A percentile compares a stretch with the other conserved stretches of the same genome.
Conservation (phyloP, 2,329 filamentous ascomycete species). For the Monilinia fructicola region DNA sequence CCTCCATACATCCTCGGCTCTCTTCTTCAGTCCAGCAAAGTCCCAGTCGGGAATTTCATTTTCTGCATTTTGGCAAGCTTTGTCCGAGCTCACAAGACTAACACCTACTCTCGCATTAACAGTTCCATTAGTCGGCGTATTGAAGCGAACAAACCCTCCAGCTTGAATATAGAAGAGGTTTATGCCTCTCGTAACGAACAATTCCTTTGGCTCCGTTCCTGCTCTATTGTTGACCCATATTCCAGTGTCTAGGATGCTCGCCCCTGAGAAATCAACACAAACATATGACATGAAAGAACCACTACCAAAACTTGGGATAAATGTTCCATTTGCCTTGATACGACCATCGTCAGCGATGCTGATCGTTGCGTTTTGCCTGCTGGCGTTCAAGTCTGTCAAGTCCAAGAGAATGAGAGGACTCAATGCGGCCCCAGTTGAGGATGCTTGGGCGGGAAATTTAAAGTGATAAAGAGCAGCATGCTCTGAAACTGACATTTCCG, state of each 20-base stretch:
- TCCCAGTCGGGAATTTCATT: conserved; percentile 66
- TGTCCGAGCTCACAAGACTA: conserved; percentile 64
- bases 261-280: conserved; percentile 65
- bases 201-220: conserved; percentile 46
- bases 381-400: conserved; percentile 61
- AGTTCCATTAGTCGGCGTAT: conserved; percentile 46
- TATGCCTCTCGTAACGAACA: conserved; percentile 52
- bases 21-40: conserved; percentile 54
- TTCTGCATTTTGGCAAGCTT: conserved; percentile 68
- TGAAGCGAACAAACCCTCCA: conserved; percentile 63
- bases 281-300: conserved; percentile 61
- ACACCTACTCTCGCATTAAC: conserved; percentile 65
- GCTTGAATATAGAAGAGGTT: conserved; percentile 56
- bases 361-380: conserved; percentile 58
- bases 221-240: conserved; percentile 59
- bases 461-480: conserved; percentile 66
- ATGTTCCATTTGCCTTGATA: conserved; percentile 60
- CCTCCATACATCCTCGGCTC: conserved; percentile 59
- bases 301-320: conserved; percentile 63
- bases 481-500: conserved; percentile 66
- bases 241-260: conserved; percentile 56
- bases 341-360: conserved; percentile 57
- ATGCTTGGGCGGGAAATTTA: conserved; percentile 50
- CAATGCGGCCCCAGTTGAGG: conserved; percentile 40
- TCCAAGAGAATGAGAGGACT: conserved; percentile 64